Base-by-base conservation (phyloP, 169 alveolate genomes). In the Plasmodium coatneyi region DNA sequence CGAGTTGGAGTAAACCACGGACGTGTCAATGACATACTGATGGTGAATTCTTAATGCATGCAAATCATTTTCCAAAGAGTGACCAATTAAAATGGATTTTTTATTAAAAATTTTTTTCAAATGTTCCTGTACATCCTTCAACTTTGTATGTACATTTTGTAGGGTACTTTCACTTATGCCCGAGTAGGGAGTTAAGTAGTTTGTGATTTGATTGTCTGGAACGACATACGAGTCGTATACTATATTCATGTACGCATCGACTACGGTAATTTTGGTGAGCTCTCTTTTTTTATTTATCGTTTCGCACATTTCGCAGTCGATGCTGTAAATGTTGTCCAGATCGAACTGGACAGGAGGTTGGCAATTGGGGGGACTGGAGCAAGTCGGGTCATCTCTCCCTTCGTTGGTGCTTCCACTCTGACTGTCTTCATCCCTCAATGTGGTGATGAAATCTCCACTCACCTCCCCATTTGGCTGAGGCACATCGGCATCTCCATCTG, bases 251-350 rank as follows among this genome's bases (percentile, higher is more conserved):
- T 90, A 87, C 28, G 92, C 82, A 80, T 95, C 96, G 16, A 95
- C 96, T 3, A 95, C 82, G 1, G 96, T 92, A 34, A 95, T 71
- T 71, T 95, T 82, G 28, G 96, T 93, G 41, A 95, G 92, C 41
- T 71, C 96, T 19, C 92, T 92, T 19, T 82, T 81, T 12, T 41
- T 16, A 3, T 56, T 56, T 25, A 71, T 32, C 9, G 96, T 91
- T 72, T 93, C 92, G 12, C 93, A 92, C 96, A 95, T 95, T 78
- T 95, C 96, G 76, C 96, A 95, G 52, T 95, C 96, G 22, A 95
- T 87, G 71, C 95, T 93, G 80, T 87, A 90, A 12, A 89, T 70
- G n/a, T 92, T 92, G 32, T 83, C 56, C 46, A 95, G 79, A 36
- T 70, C 89, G n/a, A 80, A 84, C 34, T 95, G 93, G 5, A 34